phyloP scores from a whole-genome alignment of 2,329 filamentous ascomycete species.

The Cadophora sp. region DNA sequence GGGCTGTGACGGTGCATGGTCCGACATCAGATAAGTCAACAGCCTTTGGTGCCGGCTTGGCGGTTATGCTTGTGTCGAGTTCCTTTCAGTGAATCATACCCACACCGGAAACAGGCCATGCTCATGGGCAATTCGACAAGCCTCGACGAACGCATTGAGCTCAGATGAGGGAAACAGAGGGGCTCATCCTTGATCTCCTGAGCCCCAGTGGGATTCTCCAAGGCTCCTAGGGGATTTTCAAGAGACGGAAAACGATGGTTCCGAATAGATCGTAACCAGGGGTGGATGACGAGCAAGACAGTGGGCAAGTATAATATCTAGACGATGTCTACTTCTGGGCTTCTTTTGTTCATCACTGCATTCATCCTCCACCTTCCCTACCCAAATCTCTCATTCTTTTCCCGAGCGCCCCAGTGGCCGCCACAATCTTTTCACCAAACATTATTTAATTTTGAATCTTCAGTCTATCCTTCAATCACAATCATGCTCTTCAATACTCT shows the following conservation, averaged over 20 bases:
- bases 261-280: conserved; percentile 33
- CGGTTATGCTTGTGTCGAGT: conserved; percentile 25
- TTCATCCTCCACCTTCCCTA: conserved; percentile 31
- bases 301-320: conserved; percentile 35
- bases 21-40: conserved; percentile 36
- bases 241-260: conserved; percentile 37
- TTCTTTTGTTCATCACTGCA: conserved; percentile 35
- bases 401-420: conserved; percentile 44
- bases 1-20: conserved; percentile 33
- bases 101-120: conserved; percentile 1
- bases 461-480: conserved; percentile 26
- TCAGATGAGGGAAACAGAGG: conserved; percentile 25
- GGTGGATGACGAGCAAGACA: conserved; percentile 18
- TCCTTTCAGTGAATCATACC: conserved; percentile 5
- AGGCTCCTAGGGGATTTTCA: conserved; percentile 29
- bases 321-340: conserved; percentile 19
- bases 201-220: conserved; percentile 33
- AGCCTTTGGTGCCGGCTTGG: conserved; percentile 27
- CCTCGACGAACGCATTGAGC: conserved; percentile 34
- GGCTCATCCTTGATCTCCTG: conserved; percentile 22
- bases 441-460: conserved; percentile 32
- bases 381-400: conserved; percentile 38
- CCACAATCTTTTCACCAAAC: conserved; percentile 37
- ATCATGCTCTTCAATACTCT: conserved; percentile 41
- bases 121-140: conserved; percentile 19